These are phyloP conservation scores for Ceratobasidium sp. DNA, from an alignment of 1,284 basidiomycete species.

Conservation along the genomic window DNA sequence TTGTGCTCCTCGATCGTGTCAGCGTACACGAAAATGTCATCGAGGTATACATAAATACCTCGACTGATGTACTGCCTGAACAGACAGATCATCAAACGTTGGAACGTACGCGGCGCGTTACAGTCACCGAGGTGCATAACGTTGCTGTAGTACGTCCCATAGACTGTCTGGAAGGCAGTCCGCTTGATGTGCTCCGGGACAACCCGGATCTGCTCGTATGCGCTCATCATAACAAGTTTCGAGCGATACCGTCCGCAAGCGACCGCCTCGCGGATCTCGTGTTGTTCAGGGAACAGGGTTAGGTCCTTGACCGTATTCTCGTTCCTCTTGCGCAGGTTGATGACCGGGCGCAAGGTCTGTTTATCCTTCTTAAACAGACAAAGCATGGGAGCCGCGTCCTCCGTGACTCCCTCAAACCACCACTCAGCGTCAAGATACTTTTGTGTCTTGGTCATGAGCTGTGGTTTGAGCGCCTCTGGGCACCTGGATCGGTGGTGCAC, in stretches of 20 bases:
- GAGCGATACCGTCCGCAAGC: conserved; percentile 51
- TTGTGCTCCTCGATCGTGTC: conserved; percentile 58
- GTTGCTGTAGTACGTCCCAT: conserved; percentile 50
- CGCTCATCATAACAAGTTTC: conserved; percentile 56
- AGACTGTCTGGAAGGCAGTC: conserved; percentile 53
- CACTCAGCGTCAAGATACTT: conserved; percentile 50
- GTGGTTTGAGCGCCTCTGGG: conserved; percentile 24
- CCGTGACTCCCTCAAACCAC: conserved; percentile 54
- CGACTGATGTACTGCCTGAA: conserved; percentile 54
- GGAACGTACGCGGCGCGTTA: conserved; percentile 53
- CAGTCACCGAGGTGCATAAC: conserved; percentile 57
- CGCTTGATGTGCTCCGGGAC: conserved; percentile 55
- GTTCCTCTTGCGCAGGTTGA: conserved; percentile 60
- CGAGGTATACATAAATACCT: conserved; percentile 48
- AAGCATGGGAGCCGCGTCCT: conserved; percentile 57
- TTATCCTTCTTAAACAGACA: conserved; percentile 57
- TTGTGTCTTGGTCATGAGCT: conserved; percentile 52
- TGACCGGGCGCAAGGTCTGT: conserved; percentile 53
- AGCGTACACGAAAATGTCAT: conserved; percentile 55
- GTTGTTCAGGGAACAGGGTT: conserved; percentile 59
- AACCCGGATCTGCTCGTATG: conserved; percentile 59
- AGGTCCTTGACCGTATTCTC: conserved; percentile 57
- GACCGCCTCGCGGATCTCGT: conserved; percentile 54
- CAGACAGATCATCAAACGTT: conserved; percentile 56
- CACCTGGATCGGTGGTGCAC: conserved; percentile 10